Evolutionary conservation across 306 rosid genomes (phyloP).

Genomic region (Cicer chorassanicum): DNA sequence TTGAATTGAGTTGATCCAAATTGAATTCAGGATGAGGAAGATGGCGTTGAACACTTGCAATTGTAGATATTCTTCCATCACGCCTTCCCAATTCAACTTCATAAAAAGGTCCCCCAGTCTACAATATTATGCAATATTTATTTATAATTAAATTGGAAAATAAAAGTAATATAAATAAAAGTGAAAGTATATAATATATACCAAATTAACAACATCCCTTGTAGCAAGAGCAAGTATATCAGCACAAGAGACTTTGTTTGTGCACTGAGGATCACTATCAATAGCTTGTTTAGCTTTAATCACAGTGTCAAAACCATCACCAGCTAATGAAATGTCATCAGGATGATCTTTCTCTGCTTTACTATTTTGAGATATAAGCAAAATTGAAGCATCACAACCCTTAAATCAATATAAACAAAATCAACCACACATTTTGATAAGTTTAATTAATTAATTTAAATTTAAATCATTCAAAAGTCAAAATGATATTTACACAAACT

Average conservation of each 20-base stretch:
- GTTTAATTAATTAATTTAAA: background rate
- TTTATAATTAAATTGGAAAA: background rate
- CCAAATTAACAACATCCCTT: conserved; percentile 80
- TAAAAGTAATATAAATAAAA: conserved; percentile 16
- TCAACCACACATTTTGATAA: background rate
- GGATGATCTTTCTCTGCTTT: conserved; percentile 75
- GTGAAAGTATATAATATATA: background rate
- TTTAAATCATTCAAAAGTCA: background rate
- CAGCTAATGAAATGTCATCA: conserved; percentile 76
- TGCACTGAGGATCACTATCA: conserved; percentile 62
- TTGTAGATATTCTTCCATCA: conserved; percentile 74
- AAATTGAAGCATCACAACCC: conserved; percentile 94
- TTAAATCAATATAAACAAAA: conserved; percentile 29
- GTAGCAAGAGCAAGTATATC: conserved; percentile 88
- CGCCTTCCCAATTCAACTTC: conserved; percentile 81
- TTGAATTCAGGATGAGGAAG: conserved; percentile 69
- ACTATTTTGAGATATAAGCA: conserved; percentile 48
- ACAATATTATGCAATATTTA: background rate
- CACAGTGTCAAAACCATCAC: conserved; percentile 94
- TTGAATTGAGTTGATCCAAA: conserved; percentile 57
- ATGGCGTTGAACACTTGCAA: conserved; percentile 56
- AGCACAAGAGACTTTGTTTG: conserved; percentile 88
- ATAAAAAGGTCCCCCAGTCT: conserved; percentile 89
- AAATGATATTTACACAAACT: background rate
- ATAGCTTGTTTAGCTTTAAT: conserved; percentile 82